Evolutionary conservation across 1,284 basidiomycete genomes (phyloP).

Genomic region (Moesziomyces parantarcticus): DNA sequence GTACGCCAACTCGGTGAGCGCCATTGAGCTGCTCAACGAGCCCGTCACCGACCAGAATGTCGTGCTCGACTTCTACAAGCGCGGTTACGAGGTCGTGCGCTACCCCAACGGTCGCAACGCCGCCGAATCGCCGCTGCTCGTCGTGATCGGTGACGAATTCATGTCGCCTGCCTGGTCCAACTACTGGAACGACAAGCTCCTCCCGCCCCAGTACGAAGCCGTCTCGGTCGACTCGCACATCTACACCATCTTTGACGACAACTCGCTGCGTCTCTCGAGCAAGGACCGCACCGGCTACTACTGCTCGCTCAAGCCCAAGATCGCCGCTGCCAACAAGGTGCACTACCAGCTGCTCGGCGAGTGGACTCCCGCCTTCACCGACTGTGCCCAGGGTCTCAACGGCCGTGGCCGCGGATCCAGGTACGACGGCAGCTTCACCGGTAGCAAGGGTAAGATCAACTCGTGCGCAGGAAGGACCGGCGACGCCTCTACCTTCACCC

Average conservation of each 20-base stretch:
- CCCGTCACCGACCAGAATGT: constrained; percentile 47
- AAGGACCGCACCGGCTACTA: constrained; percentile 56
- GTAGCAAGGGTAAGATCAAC: constrained; percentile 71
- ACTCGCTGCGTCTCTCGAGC: constrained; percentile 29
- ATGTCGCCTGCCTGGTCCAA: constrained; percentile 73
- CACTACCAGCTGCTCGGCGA: constrained; percentile 65
- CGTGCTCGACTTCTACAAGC: constrained; percentile 51
- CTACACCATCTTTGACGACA: constrained; percentile 61
- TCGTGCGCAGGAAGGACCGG: constrained; percentile 81
- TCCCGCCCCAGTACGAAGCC: constrained; percentile 71
- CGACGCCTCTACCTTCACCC: constrained; percentile 77
- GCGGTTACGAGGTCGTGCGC: constrained; percentile 59
- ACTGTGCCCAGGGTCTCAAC: constrained; percentile 85
- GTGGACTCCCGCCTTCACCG: constrained; percentile 75
- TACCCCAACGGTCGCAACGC: constrained; percentile 34
- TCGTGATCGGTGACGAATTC: constrained; percentile 85
- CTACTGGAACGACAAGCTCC: constrained; percentile 80
- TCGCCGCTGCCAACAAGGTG: constrained; percentile 47
- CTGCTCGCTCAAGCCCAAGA: constrained; percentile 55
- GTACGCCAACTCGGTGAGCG: constrained; percentile 55
- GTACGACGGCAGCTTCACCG: constrained; percentile 78
- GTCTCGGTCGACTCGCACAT: constrained; percentile 78
- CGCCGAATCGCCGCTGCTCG: constrained; percentile 38
- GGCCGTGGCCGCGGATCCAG: constrained; percentile 75
- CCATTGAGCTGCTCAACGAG: constrained; percentile 63